Percentiles rank a stretch among this genome's conserved stretches.
Conservation (phyloP, 441 rosid genomes). For the Arabidopsis lyrata region DNA sequence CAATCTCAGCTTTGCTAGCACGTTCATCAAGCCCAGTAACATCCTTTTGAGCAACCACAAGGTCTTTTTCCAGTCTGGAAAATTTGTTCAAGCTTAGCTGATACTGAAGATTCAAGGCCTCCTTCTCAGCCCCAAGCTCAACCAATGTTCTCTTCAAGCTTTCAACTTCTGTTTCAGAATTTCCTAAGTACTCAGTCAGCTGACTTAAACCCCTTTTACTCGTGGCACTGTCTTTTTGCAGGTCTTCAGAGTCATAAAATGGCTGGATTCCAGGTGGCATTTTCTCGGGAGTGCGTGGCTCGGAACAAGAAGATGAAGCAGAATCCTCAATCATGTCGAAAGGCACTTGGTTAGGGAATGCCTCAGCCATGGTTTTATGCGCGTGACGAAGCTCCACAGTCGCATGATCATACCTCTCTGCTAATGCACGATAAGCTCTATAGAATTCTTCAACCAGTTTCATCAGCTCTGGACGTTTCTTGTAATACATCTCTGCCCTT, state of each 20-base stretch:
- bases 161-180: conserved; percentile 53
- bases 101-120: conserved; percentile 56
- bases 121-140: conserved; percentile 66
- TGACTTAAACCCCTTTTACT: conserved; percentile 71
- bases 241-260: conserved; percentile 54
- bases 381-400: conserved; percentile 82
- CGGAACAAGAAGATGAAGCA: conserved; percentile 55
- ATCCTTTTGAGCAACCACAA: conserved; percentile 55
- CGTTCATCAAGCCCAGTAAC: conserved; percentile 61
- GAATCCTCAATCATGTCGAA: conserved; percentile 61
- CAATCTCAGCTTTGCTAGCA: conserved; percentile 70
- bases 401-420: conserved; percentile 83
- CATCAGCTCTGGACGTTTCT: conserved; percentile 87
- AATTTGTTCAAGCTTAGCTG: conserved; percentile 58
- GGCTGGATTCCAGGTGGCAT: conserved; percentile 48
- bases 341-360: conserved; percentile 74
- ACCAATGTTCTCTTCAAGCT: conserved; percentile 56
- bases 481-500: conserved; percentile 89
- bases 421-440: conserved; percentile 84
- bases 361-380: conserved; percentile 80
- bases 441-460: conserved; percentile 83
- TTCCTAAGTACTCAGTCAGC: conserved; percentile 51
- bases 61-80: conserved; percentile 58
- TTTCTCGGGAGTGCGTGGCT: conserved; percentile 66
- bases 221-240: conserved; percentile 48